A percentile compares a stretch with the other conserved stretches of the same genome.
phyloP scores from a whole-genome alignment of 257 asterid species.

The Penstemon davidsonii region DNA sequence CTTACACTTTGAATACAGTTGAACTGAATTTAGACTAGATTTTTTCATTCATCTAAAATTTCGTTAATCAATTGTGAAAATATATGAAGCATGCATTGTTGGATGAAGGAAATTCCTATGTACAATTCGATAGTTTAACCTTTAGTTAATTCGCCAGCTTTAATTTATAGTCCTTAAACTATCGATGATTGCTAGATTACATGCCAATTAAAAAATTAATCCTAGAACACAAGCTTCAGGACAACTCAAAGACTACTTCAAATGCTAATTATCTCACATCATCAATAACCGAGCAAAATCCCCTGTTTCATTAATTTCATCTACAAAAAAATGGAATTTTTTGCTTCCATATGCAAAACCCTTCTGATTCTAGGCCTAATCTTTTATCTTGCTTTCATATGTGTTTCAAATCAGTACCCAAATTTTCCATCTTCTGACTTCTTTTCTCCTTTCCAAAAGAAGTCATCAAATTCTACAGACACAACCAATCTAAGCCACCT shows the following conservation, averaged over 20 bases:
- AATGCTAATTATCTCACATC: background rate
- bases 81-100: no score
- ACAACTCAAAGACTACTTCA: background rate
- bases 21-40: no score
- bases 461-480: background rate
- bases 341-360: constrained; percentile 32
- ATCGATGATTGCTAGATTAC: background rate
- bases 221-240: background rate
- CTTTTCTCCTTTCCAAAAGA: constrained; percentile 21
- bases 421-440: constrained; percentile 38
- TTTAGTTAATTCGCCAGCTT: background rate
- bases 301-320: background rate
- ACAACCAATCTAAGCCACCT: constrained; percentile 43
- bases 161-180: background rate
- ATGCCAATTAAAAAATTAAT: background rate
- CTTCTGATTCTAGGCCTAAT: constrained; percentile 29
- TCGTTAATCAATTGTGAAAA: no score
- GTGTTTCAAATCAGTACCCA: constrained; percentile 35
- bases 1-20: no score
- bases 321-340: constrained; percentile 24
- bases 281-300: background rate
- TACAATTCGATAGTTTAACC: background rate
- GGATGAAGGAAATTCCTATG: no score
- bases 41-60: no score
- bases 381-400: constrained; percentile 29